These are phyloP conservation scores for Fusarium burgessii DNA, from an alignment of 2,329 filamentous ascomycete species.

Conservation along the genomic window DNA sequence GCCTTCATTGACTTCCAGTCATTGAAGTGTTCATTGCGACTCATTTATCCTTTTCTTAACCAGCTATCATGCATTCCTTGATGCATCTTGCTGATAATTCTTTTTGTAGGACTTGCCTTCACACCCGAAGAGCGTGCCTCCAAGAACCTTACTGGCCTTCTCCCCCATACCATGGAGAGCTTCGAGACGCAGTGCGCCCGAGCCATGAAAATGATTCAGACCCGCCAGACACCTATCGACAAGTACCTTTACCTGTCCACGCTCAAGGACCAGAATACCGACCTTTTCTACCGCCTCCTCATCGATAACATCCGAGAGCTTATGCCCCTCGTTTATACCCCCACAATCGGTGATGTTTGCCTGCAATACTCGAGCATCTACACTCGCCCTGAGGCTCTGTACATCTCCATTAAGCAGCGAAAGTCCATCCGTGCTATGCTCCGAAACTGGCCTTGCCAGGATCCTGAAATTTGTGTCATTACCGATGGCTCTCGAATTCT, in stretches of 20 bases:
- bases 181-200: slow-evolving; percentile 70
- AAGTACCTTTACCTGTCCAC: slow-evolving; percentile 86
- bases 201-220: slow-evolving; percentile 80
- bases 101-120: slow-evolving; percentile 68
- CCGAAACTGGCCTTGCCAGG: slow-evolving; percentile 88
- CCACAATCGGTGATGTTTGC: slow-evolving; percentile 95
- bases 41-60: not conserved
- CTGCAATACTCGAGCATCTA: slow-evolving; percentile 96
- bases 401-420: slow-evolving; percentile 94
- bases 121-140: slow-evolving; percentile 71
- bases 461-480: slow-evolving; percentile 95
- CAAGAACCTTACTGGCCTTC: slow-evolving; percentile 74
- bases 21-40: not conserved
- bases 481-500: slow-evolving; percentile 95
- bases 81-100: slow-evolving; percentile 23
- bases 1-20: not conserved
- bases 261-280: slow-evolving; percentile 79
- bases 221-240: slow-evolving; percentile 77
- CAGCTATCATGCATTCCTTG: not conserved
- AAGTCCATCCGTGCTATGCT: slow-evolving; percentile 91
- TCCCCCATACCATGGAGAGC: slow-evolving; percentile 73
- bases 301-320: slow-evolving; percentile 82
- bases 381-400: slow-evolving; percentile 93
- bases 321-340: slow-evolving; percentile 88
- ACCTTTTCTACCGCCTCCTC: slow-evolving; percentile 86